Evolutionary conservation across 2,329 filamentous ascomycete species (phyloP).

Genomic region (Phialemoniopsis sp.): DNA sequence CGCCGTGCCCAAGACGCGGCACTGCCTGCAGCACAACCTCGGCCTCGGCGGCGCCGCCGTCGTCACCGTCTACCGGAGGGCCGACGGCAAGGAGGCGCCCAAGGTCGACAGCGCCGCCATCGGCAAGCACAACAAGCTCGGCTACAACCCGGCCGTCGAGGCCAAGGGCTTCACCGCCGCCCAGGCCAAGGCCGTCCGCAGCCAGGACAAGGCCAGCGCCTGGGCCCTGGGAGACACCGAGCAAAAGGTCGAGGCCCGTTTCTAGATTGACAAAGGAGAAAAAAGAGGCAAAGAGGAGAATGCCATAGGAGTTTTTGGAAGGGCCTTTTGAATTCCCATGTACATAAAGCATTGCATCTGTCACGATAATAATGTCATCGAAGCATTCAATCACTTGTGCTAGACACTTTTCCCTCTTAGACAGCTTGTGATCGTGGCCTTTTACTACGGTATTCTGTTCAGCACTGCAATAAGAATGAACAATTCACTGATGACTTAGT

Average conservation of each 20-base stretch:
- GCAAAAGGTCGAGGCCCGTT: conserved; percentile 60
- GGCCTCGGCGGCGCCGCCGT: conserved; percentile 89
- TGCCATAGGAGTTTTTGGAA: too few species aligned
- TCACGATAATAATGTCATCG: not conserved
- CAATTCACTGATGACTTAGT: too few species aligned
- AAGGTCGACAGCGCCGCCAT: conserved; percentile 59
- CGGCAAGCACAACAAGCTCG: conserved; percentile 63
- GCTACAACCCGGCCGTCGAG: conserved; percentile 88
- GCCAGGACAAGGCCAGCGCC: conserved; percentile 57
- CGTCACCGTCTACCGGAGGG: conserved; percentile 82
- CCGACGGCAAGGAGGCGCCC: conserved; percentile 65
- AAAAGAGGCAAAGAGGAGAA: too few species aligned
- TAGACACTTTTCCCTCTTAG: too few species aligned
- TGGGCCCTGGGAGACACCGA: conserved; percentile 78
- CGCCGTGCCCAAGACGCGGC: conserved; percentile 60
- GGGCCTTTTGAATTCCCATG: too few species aligned
- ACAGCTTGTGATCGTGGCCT: too few species aligned
- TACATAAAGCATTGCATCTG: not conserved
- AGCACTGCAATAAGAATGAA: too few species aligned
- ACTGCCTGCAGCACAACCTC: conserved; percentile 86
- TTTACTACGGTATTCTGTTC: too few species aligned
- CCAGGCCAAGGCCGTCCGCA: conserved; percentile 69
- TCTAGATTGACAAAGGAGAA: conserved; percentile 11
- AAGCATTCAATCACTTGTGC: not conserved
- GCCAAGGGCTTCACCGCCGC: conserved; percentile 82